These are phyloP conservation scores for Knoxdaviesia proteae DNA, from an alignment of 2,329 filamentous ascomycete genomes.

Conservation along the genomic window DNA sequence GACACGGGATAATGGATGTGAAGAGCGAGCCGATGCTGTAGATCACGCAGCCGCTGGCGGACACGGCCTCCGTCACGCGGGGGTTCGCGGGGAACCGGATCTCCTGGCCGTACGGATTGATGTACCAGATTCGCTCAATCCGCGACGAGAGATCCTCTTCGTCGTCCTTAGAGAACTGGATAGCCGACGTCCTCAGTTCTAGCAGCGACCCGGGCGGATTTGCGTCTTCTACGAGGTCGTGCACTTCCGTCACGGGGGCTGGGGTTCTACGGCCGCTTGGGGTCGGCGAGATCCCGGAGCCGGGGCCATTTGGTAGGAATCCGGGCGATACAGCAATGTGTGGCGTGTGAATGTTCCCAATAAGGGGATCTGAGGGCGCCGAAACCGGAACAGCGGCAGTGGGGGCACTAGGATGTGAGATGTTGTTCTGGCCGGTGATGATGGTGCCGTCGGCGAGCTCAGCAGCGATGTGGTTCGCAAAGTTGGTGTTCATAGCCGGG, in stretches of 20 bases:
- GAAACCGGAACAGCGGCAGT: slow-evolving; percentile 19
- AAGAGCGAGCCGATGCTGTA: slow-evolving; percentile 92
- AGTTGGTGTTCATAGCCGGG: slow-evolving; percentile 85
- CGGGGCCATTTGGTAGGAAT: slow-evolving; percentile 5
- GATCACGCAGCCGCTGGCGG: slow-evolving; percentile 45
- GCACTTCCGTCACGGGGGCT: slow-evolving; percentile 19
- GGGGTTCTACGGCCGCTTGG: slow-evolving; percentile 9
- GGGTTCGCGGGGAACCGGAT: slow-evolving; percentile 72
- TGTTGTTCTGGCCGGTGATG: slow-evolving; percentile 83
- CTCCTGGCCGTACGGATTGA: slow-evolving; percentile 95
- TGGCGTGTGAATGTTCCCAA: background rate
- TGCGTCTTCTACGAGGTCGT: slow-evolving; percentile 56
- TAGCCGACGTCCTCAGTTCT: slow-evolving; percentile 58
- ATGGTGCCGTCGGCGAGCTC: slow-evolving; percentile 53
- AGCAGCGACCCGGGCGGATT: slow-evolving; percentile 67
- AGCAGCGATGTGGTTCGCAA: slow-evolving; percentile 83
- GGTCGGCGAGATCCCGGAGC: background rate
- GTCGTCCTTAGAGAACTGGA: slow-evolving; percentile 57
- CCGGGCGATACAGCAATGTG: background rate
- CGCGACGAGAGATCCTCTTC: slow-evolving; percentile 57
- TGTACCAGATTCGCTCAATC: slow-evolving; percentile 82
- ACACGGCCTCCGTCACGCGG: slow-evolving; percentile 50
- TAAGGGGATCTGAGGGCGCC: slow-evolving; percentile 3
- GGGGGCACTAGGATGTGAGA: slow-evolving; percentile 60
- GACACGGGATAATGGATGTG: slow-evolving; percentile 66